Evolutionary conservation across 805 yeast species (phyloP).

Genomic region (Kodamaea hsintzibuensis): DNA sequence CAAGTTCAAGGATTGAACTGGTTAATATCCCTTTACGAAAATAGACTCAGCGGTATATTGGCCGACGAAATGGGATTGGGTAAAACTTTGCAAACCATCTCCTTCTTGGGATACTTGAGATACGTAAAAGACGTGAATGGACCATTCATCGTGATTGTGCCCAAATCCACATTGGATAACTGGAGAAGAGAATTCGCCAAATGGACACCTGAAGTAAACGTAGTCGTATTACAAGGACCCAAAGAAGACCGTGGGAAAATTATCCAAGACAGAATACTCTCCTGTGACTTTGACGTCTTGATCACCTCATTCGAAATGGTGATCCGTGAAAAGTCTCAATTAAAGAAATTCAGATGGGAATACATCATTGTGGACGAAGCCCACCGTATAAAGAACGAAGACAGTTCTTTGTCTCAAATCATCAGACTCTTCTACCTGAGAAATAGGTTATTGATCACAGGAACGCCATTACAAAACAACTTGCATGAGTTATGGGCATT

Average conservation of each 20-base stretch:
- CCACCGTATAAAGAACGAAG: slow-evolving; percentile 94
- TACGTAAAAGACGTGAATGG: slow-evolving; percentile 79
- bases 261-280: slow-evolving; percentile 57
- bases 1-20: slow-evolving; percentile 95
- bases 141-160: slow-evolving; percentile 89
- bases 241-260: slow-evolving; percentile 74
- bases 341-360: slow-evolving; percentile 88
- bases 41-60: slow-evolving; percentile 84
- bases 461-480: slow-evolving; percentile 94
- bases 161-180: slow-evolving; percentile 92
- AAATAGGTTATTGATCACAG: slow-evolving; percentile 85
- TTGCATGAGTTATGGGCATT: slow-evolving; percentile 96
- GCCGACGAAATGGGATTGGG: slow-evolving; percentile 99
- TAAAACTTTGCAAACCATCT: slow-evolving; percentile 90
- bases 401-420: slow-evolving; percentile 87
- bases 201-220: slow-evolving; percentile 95
- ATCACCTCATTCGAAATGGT: slow-evolving; percentile 94
- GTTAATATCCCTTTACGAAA: slow-evolving; percentile 86
- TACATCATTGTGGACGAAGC: slow-evolving; percentile 95
- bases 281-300: slow-evolving; percentile 84
- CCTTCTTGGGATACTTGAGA: slow-evolving; percentile 86
- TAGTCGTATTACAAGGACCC: slow-evolving; percentile 82
- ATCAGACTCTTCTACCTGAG: slow-evolving; percentile 85
- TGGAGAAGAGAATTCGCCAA: slow-evolving; percentile 93
- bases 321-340: slow-evolving; percentile 76